Conservation (phyloP, 148 eudicot genomes). For the Fagopyrum tataricum region DNA sequence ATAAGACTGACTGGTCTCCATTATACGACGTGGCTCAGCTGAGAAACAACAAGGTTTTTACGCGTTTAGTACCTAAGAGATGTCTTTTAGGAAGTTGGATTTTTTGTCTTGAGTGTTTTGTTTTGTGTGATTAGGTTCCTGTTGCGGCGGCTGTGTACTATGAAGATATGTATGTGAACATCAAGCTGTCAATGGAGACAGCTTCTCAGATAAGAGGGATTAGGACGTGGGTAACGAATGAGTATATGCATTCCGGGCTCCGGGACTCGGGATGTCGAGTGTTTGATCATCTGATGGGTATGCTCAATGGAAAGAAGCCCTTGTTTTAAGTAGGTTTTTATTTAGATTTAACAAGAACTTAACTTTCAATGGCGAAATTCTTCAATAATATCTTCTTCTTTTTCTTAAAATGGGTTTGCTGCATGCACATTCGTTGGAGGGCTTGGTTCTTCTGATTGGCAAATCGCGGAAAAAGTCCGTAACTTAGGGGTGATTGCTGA, state of each 20-base stretch:
- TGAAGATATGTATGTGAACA: conserved; percentile 91
- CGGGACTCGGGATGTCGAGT: conserved; percentile 62
- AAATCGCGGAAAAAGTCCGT: too few relatives aligned
- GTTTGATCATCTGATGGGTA: conserved; percentile 60
- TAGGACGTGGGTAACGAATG: conserved; percentile 81
- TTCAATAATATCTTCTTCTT: background rate
- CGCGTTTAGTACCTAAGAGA: background rate
- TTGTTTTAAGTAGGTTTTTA: conserved; percentile 30
- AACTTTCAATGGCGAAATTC: background rate
- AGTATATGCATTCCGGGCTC: conserved; percentile 94
- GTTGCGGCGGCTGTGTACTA: conserved; percentile 93
- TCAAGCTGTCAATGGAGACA: conserved; percentile 67
- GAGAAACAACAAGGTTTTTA: conserved; percentile 56
- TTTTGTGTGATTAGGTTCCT: conserved; percentile 51
- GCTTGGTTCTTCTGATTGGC: too few relatives aligned
- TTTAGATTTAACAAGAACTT: background rate
- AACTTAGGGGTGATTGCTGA: too few relatives aligned
- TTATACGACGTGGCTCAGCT: conserved; percentile 52
- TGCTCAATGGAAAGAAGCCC: conserved; percentile 87
- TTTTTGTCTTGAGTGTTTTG: background rate
- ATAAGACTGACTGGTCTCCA: conserved; percentile 84
- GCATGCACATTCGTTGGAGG: too few relatives aligned
- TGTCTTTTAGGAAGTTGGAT: background rate
- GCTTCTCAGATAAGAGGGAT: conserved; percentile 70
- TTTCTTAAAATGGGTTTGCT: background rate